Evolutionary conservation across 2,329 filamentous ascomycete species (phyloP), one percentile per base, ranked within the genome.

Genomic region (Penicillium sp.): DNA sequence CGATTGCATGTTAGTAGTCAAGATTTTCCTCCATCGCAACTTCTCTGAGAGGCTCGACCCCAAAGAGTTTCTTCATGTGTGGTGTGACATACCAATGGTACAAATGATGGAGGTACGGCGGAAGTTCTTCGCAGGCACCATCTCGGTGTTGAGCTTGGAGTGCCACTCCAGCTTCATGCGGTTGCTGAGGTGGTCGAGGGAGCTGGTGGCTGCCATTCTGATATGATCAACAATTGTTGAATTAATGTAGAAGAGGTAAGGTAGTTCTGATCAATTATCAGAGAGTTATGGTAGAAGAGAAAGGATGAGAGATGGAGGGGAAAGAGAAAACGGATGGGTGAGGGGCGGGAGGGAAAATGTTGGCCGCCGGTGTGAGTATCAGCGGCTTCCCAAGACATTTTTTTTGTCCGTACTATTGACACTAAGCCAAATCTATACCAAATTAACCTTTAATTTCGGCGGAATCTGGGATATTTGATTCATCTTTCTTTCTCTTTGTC

Each of bases 101-200:
- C 93, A 91, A 79, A 99, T 97, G 81, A 99, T 99, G 73, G 92
- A 96, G 61, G 93, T 96, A 67, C 94, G 88, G 72, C 94, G 91
- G 80, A 94, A 95, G 82, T 95, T 92, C 78, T 88, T 90, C 69
- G 88, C 84, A 55, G 93, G 92, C 68, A 84, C 82, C 80, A 88
- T 91, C 73, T 94, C 89, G 64, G 93, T 97, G 82, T 97, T 88
- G 73, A 99, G 89, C 77, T 85, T 82, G 73, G 84, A 83, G 70
- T 86, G 81, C 86, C 86, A 88, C 77, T 88, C 84, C 69, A 85
- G 80, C 75, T 84, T 81, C 69, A 86, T 87, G 75, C 89, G 88
- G 72, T 89, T 86, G 73, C 85, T 84, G 74, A 96, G 86, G 79
- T 96, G 91, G 76, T 95, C 90, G 74, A 94, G 84, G 75, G 91